Evolutionary conservation across 441 rosid species (phyloP), one percentile per base, ranked within the genome.

Genomic region (Croton laevigatus): DNA sequence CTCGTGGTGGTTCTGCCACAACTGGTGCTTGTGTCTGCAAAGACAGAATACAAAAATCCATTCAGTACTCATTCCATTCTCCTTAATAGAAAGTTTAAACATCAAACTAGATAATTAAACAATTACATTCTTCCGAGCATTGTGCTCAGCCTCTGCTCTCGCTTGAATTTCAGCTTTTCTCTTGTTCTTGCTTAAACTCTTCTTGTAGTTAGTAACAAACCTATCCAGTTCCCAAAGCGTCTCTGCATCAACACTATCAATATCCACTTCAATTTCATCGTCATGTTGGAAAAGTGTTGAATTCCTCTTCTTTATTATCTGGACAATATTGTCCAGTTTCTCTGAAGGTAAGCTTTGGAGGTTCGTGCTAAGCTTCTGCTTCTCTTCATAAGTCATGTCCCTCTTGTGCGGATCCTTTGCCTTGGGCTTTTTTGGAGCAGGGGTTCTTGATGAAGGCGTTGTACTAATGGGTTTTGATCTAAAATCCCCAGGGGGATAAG

Each of bases 201-300:
- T 93, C 79, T 88, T 93, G 77, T 89, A 95, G 84, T 95, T 93
- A 75, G 95, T 89, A 2, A 89, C 94, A 85, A 93, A 95, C 80
- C 98, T 86, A 79, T 93, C 99, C 59, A 95, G 87, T 84, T 95
- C 99, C 99, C 99, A 95, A 49, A 95, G 88, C 62, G 99, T 96
- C 87, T 95, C 99, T 0, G 91, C 85, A 79, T 95, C 99, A 81
- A 95, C 98, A 83, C 89, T 87, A 79, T 95, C 99, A 79, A 95
- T 95, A 80, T 95, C 99, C 40, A 95, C 98, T 80, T 95, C 99
- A 73, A 95, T 93, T 80, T 95, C 99, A 74, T 88, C 97, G 46
- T 93, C 99, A 44, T 84, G 90, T 70, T 87, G 91, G 71, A 78
- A 81, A 49, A 95, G 85, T 14, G 95, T 75, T 2, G 99, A 84